phyloP scores from a whole-genome alignment of 768 basidiomycete species.

The Leucosporidium yakuticum region DNA sequence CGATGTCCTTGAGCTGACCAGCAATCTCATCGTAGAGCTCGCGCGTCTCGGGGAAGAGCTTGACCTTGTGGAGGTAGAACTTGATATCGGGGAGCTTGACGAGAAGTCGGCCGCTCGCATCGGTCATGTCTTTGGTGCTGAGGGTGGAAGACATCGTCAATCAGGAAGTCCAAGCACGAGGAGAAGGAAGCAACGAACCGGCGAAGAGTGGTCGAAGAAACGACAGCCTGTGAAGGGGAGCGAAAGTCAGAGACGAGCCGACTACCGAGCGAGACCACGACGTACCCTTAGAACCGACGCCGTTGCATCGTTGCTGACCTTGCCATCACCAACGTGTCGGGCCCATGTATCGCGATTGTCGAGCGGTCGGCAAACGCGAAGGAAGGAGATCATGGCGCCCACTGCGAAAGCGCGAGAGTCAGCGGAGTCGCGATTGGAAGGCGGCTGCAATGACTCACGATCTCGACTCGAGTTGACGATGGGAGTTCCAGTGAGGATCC shows the following conservation, averaged over 20 bases:
- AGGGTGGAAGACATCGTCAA: conserved; percentile 38
- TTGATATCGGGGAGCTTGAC: conserved; percentile 76
- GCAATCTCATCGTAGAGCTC: conserved; percentile 53
- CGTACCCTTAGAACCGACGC: conserved; percentile 4
- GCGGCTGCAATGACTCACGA: conserved; percentile 68
- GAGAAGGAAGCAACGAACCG: conserved; percentile 48
- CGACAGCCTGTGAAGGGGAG: conserved; percentile 15
- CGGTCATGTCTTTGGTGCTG: conserved; percentile 65
- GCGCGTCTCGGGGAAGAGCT: conserved; percentile 44
- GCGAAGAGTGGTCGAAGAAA: conserved; percentile 55
- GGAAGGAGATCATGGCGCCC: conserved; percentile 75
- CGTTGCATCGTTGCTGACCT: neutral
- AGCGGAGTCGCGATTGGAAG: neutral
- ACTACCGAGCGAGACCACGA: neutral
- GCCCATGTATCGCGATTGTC: conserved; percentile 79
- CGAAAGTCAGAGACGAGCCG: too few species aligned
- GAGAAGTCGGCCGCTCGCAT: conserved; percentile 63
- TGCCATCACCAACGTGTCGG: conserved; percentile 51
- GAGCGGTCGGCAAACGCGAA: conserved; percentile 75
- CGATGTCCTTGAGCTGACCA: conserved; percentile 21
- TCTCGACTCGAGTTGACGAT: conserved; percentile 56
- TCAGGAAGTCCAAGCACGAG: too few species aligned
- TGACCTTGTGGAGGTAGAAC: conserved; percentile 65
- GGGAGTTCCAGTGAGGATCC: conserved; percentile 57
- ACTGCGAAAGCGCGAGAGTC: conserved; percentile 42